Percentiles rank a stretch among this genome's conserved stretches.
These are phyloP conservation scores for Rhodotorula taiwanensis DNA, from an alignment of 768 basidiomycete genomes.

Conservation along the genomic window DNA sequence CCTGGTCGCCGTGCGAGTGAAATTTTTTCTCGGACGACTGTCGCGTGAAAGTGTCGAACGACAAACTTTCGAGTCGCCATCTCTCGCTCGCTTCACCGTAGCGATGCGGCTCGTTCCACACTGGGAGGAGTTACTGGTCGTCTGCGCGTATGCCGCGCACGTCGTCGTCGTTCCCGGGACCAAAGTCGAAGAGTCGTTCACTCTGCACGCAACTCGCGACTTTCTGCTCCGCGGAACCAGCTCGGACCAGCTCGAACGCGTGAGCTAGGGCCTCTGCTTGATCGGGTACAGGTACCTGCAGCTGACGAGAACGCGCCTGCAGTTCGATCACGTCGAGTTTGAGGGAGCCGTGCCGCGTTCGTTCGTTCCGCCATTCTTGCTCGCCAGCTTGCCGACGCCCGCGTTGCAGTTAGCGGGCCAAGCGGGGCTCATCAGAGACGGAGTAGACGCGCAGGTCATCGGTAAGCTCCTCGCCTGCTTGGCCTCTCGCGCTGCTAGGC, in stretches of 20 bases:
- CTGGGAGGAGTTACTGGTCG: slow-evolving; percentile 2
- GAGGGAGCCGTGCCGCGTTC: slow-evolving; percentile 84
- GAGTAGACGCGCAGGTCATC: slow-evolving; percentile 64
- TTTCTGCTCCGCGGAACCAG: slow-evolving; percentile 66
- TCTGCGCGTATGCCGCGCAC: slow-evolving; percentile 47
- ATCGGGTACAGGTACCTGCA: rapidly evolving
- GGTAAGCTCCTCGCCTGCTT: too few species aligned
- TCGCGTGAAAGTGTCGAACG: too few species aligned
- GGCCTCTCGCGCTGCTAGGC: too few species aligned
- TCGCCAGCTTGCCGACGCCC: slow-evolving; percentile 58
- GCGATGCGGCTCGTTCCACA: not conserved
- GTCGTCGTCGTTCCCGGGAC: slow-evolving; percentile 68
- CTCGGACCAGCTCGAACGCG: slow-evolving; percentile 14
- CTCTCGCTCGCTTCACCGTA: not conserved
- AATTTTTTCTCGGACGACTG: not conserved
- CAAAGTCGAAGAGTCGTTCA: slow-evolving; percentile 97
- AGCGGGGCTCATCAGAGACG: slow-evolving; percentile 52
- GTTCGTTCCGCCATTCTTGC: slow-evolving; percentile 67
- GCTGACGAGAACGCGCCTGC: slow-evolving; percentile 16
- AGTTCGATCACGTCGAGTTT: slow-evolving; percentile 88
- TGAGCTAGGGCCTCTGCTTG: not conserved
- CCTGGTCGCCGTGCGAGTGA: too few species aligned
- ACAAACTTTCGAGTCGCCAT: too few species aligned
- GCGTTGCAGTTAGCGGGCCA: slow-evolving; percentile 49
- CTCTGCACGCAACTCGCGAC: slow-evolving; percentile 84